Conservation (phyloP, 176 grass and related monocot genomes). For the Chloris gayana region DNA sequence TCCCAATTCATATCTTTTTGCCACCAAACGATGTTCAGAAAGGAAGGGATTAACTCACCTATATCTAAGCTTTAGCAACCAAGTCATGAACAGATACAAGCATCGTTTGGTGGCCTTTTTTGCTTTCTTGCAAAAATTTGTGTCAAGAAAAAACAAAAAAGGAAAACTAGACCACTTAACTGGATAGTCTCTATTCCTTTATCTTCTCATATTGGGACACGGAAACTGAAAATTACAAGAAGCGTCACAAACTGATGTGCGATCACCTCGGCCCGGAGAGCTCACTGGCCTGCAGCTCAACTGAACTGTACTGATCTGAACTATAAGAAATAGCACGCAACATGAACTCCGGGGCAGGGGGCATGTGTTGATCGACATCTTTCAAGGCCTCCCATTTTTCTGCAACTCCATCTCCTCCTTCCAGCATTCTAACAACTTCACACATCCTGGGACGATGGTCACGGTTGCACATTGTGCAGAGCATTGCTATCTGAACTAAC, state of each 20-base stretch:
- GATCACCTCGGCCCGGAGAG: slow-evolving; percentile 86
- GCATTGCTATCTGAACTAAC: slow-evolving; percentile 77
- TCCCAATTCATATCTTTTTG: background rate
- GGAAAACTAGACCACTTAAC: slow-evolving; percentile 7
- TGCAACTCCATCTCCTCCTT: slow-evolving; percentile 57
- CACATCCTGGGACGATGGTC: slow-evolving; percentile 69
- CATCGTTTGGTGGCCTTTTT: background rate
- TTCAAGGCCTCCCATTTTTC: slow-evolving; percentile 75
- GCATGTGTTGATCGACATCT: slow-evolving; percentile 25
- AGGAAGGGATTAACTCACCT: background rate
- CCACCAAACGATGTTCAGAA: background rate
- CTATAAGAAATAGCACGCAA: slow-evolving; percentile 16
- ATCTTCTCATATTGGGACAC: background rate
- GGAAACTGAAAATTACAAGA: slow-evolving; percentile 7
- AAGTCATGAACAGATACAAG: background rate
- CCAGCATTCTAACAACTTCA: slow-evolving; percentile 74
- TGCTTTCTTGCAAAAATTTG: no score
- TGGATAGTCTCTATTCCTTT: background rate
- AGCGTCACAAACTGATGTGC: background rate
- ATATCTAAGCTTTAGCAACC: background rate
- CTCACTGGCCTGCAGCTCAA: slow-evolving; percentile 58
- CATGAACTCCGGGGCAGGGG: slow-evolving; percentile 14
- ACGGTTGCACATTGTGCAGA: slow-evolving; percentile 71
- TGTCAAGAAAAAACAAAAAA: background rate
- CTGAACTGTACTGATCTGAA: slow-evolving; percentile 40